Base-by-base conservation (phyloP, 495 filamentous ascomycete genomes). In the Baudoinia panamericana region DNA sequence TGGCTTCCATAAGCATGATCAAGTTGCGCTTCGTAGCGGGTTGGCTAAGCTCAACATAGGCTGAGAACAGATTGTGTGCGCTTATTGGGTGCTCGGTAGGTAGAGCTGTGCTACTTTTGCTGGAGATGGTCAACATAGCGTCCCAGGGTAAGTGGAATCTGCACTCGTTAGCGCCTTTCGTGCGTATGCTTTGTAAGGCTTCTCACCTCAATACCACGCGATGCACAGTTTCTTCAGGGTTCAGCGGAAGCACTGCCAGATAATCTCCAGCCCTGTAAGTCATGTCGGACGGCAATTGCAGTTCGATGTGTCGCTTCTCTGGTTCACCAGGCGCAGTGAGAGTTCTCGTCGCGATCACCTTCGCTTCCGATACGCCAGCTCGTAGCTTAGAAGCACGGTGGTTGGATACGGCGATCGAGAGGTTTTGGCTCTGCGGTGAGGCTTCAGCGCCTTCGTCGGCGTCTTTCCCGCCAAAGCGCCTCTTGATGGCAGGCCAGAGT, bases 231-330 rank as follows among this genome's bases (percentile, higher is more conserved):
- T 68, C 60, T 40, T 61, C 63, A 8, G 75, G 72, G 52, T 86
- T 86, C n/a, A 82, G 62, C 0, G 82, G 81, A 1, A 84, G 60
- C 7, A 85, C 66, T 1, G 81, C 76, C 0, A 87, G 68, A 50
- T 87, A 85, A 50, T 87, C 82, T 28, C 82, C 82, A n/a, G 75
- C 70, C 27, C 66, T 64, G 55, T 86, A 87, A 5, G 67, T 65
- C 64, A 76, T 71, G 25, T 72, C 78, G 4, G 58, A 64, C 0
- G 80, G 80, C 0, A 87, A 60, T 34, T 72, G 64, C 36, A 87
- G 68, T 41, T 75, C 71, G 19, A 85, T 58, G 52, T 82, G 70
- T 25, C 71, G 67, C 61, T 84, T 83, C 20, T 63, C 56, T 0
- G 75, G 66, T 10, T 66, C 68, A 0, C 63, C 71, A 0, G 67